Percentiles rank a stretch among this genome's conserved stretches.
Conservation (phyloP, 345 rosid genomes). For the Syzygium jambos region DNA sequence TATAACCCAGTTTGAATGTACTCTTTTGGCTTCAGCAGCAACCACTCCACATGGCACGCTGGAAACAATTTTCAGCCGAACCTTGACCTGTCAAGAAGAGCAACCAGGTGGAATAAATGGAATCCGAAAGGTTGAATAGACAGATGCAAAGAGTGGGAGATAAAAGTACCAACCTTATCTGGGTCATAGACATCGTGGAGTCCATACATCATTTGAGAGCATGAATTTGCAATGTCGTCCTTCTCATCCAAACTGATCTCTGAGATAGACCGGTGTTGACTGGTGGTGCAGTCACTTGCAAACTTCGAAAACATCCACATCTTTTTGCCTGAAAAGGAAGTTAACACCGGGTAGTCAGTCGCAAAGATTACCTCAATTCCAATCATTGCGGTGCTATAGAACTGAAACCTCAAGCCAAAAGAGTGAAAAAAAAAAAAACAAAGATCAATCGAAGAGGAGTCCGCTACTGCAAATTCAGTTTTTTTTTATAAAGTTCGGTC, state of each 20-base stretch:
- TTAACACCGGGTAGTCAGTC: background rate
- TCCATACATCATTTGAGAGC: constrained; percentile 88
- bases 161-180: constrained; percentile 43
- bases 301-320: constrained; percentile 85
- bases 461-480: background rate
- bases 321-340: constrained; percentile 45
- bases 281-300: constrained; percentile 76
- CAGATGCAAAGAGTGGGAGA: background rate
- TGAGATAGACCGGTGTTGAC: constrained; percentile 50
- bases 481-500: background rate
- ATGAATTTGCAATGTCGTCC: constrained; percentile 70
- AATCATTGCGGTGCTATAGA: background rate
- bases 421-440: background rate
- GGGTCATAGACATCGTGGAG: constrained; percentile 88
- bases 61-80: constrained; percentile 74
- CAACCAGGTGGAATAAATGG: background rate
- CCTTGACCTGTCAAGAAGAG: constrained; percentile 53
- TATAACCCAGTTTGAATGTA: constrained; percentile 85
- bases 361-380: background rate
- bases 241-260: constrained; percentile 63
- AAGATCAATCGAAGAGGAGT: background rate
- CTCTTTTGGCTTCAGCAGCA: constrained; percentile 75
- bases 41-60: constrained; percentile 68
- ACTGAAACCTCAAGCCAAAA: background rate
- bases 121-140: background rate